Evolutionary conservation across 2,329 filamentous ascomycete genomes (phyloP).

Genomic region (Pezicula rhizophila): DNA sequence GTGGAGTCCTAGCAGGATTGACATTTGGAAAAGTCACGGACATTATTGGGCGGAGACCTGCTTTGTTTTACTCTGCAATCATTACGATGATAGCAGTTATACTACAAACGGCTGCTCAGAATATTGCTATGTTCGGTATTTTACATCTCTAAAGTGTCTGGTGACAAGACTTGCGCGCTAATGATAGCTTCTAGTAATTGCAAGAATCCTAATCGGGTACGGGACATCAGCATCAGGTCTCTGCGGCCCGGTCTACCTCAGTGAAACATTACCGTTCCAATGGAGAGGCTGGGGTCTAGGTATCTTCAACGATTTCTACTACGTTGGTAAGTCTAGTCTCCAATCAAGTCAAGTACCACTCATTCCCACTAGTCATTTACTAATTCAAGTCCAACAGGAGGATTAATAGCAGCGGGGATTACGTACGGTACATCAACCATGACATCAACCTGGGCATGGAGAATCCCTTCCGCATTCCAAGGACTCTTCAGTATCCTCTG

Average conservation of each 20-base stretch:
- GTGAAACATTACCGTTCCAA: constrained; percentile 40
- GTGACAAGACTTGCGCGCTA: background rate
- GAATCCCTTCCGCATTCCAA: constrained; percentile 26
- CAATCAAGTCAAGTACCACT: background rate
- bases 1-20: constrained; percentile 37
- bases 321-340: constrained; percentile 1
- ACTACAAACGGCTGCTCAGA: constrained; percentile 4
- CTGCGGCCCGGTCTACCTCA: constrained; percentile 41
- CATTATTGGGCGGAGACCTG: constrained; percentile 24
- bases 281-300: constrained; percentile 40
- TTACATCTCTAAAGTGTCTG: background rate
- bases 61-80: background rate
- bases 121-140: constrained; percentile 5
- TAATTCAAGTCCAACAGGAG: constrained; percentile 24
- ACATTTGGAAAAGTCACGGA: constrained; percentile 30
- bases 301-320: constrained; percentile 32
- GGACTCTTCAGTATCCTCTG: constrained; percentile 10
- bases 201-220: constrained; percentile 5
- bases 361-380: constrained; percentile 14
- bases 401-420: constrained; percentile 26
- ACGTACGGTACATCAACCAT: constrained; percentile 29
- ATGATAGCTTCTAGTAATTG: background rate
- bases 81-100: constrained; percentile 1
- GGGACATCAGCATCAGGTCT: constrained; percentile 20
- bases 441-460: constrained; percentile 25